Evolutionary conservation across 805 yeast species (phyloP), one percentile per base, ranked within the genome.

Genomic region (Tetrapisispora phaffii): DNA sequence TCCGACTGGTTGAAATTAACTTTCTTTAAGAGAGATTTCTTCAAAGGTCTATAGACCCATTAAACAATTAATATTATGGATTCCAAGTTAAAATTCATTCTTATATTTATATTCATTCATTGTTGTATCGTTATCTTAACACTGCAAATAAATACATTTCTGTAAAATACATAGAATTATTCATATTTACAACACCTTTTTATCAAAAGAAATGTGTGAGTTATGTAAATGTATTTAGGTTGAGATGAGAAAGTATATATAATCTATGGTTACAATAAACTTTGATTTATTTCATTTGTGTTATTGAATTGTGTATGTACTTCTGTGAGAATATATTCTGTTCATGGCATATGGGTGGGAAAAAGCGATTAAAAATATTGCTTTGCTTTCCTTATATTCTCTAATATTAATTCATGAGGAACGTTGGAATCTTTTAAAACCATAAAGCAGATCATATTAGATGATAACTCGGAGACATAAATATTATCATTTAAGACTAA

Each of bases 21-120:
- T 47, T 70, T 86, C 65, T 89, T 89, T 64, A 96, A 95, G 54
- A 85, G 97, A 73, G 96, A 89, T 68, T 84, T 86, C 57, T 85
- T 94, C 54, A 82, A 90, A 66, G 95, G 85, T 69, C 82, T 77
- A 52, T 67, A 58, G 58, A 36, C 22, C 19, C n/a, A 41, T 2
- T 26, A 5, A 7, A 6, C 29, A 7, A 15, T 2, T 36, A 23
- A n/a, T 10, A 12, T 28, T 28, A 28, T 6, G 12, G 24, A 16
- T 23, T 36, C 15, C n/a, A 15, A 23, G 10, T 28, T 22, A 15
- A 7, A 35, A 17, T 12, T 17, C 43, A 39, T 29, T 28, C 19
- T 19, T 17, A n/a, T 39, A 39, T 31, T 31, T 39, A 39, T 39
- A 31, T 32, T 32, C 42, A 4, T n/a, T 38, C 39, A 21, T 16